Percentiles rank a stretch among this genome's conserved stretches.
phyloP scores from a whole-genome alignment of 495 filamentous ascomycete species.

The Mytilinidion resinicola region DNA sequence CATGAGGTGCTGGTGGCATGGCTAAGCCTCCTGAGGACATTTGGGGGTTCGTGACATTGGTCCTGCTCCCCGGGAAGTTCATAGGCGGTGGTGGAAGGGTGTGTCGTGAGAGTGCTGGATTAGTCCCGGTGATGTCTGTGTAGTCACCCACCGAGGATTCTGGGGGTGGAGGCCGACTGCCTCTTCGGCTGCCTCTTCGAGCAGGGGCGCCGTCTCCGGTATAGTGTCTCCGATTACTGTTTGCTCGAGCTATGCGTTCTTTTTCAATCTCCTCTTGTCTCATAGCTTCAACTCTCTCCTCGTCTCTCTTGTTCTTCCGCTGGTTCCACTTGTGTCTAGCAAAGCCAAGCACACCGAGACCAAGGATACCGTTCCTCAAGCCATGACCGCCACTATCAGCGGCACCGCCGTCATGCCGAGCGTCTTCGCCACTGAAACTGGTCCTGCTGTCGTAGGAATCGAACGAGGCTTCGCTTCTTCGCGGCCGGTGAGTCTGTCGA shows the following conservation, averaged over 20 bases:
- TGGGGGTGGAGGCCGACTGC: background rate
- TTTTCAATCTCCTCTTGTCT: conserved; percentile 53
- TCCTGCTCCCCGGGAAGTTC: background rate
- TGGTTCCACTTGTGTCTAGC: conserved; percentile 59
- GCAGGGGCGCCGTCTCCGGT: conserved; percentile 28
- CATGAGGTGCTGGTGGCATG: conserved; percentile 33
- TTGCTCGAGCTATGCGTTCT: conserved; percentile 49
- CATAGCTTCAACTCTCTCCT: conserved; percentile 57
- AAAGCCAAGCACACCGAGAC: conserved; percentile 59
- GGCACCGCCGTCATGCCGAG: conserved; percentile 17
- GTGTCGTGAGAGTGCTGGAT: conserved; percentile 29
- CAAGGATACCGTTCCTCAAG: conserved; percentile 57
- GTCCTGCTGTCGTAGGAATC: conserved; percentile 30
- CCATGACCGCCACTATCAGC: conserved; percentile 38
- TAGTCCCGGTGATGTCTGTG: conserved; percentile 30
- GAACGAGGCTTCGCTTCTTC: conserved; percentile 37
- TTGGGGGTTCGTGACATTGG: background rate
- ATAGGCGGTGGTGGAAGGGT: conserved; percentile 15
- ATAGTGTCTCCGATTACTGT: conserved; percentile 42
- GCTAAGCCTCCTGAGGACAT: background rate
- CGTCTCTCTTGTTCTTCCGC: conserved; percentile 54
- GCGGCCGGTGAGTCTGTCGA: conserved; percentile 27
- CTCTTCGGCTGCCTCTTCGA: conserved; percentile 7
- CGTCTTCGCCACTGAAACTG: conserved; percentile 20
- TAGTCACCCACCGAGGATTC: conserved; percentile 13